phyloP scores from a whole-genome alignment of 257 asterid genomes.

The Ocimum tenuiflorum region DNA sequence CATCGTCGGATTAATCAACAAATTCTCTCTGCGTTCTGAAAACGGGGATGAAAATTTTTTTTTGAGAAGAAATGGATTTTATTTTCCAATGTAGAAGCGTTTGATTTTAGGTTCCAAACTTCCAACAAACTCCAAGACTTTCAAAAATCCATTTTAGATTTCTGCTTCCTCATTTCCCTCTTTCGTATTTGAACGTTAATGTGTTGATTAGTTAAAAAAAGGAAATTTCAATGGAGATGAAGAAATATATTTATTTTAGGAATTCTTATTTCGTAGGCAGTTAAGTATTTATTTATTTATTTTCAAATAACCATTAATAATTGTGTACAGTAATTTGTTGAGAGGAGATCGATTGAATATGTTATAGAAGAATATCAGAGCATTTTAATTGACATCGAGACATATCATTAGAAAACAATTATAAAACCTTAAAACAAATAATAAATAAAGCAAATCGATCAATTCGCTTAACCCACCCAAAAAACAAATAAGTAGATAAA shows the following conservation, averaged over 20 bases:
- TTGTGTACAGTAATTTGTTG: background rate
- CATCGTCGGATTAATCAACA: constrained; percentile 32
- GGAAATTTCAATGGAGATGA: background rate
- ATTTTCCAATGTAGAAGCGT: background rate
- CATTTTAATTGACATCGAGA: too few species aligned
- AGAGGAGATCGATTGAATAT: too few species aligned
- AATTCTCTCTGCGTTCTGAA: background rate
- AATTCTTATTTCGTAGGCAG: background rate
- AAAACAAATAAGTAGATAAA: background rate
- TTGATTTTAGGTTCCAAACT: constrained; percentile 2
- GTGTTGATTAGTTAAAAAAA: background rate
- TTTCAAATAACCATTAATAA: background rate
- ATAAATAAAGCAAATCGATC: background rate
- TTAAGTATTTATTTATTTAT: background rate
- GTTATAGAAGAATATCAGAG: too few species aligned
- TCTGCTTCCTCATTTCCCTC: background rate
- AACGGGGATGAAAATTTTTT: background rate
- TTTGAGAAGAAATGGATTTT: background rate
- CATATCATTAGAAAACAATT: too few species aligned
- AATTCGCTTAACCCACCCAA: background rate
- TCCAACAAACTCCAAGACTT: background rate
- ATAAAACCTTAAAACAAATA: too few species aligned
- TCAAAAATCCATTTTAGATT: background rate
- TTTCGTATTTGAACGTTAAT: background rate
- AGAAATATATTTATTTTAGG: background rate